Percentiles rank a stretch among this genome's conserved stretches.
These are phyloP conservation scores for Apiotrichum porosum DNA, from an alignment of 1,284 basidiomycete genomes.

Conservation along the genomic window DNA sequence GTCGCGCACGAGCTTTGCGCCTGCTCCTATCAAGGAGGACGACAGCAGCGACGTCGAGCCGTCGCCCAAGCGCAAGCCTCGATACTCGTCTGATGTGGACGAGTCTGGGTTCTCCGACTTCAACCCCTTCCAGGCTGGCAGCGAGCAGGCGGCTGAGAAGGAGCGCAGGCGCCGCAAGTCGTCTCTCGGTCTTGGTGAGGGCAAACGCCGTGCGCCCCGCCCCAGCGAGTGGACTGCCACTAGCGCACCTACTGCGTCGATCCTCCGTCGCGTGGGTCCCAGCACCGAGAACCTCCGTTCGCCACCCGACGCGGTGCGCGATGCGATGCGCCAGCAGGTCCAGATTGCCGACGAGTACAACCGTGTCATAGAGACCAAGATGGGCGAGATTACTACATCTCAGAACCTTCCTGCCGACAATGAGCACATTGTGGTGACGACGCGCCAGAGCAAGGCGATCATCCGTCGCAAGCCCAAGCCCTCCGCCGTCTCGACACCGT, in stretches of 20 bases:
- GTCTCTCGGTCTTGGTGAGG: slow-evolving; percentile 15
- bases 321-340: slow-evolving; percentile 20
- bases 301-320: slow-evolving; percentile 29
- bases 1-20: slow-evolving; percentile 4
- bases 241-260: slow-evolving; percentile 15
- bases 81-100: slow-evolving; percentile 21
- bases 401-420: slow-evolving; percentile 13
- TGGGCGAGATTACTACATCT: slow-evolving; percentile 22
- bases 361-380: slow-evolving; percentile 26
- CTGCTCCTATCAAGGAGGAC: slow-evolving; percentile 56
- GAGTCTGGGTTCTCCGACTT: slow-evolving; percentile 51
- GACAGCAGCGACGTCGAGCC: slow-evolving; percentile 55
- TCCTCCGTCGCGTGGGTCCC: slow-evolving; percentile 33
- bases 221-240: slow-evolving; percentile 20
- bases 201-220: slow-evolving; percentile 13
- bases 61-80: slow-evolving; percentile 12
- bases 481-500: slow-evolving; percentile 13
- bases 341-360: slow-evolving; percentile 31
- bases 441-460: slow-evolving; percentile 9
- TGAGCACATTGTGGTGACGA: background rate
- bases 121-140: slow-evolving; percentile 55
- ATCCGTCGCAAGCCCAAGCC: slow-evolving; percentile 4
- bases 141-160: slow-evolving; percentile 47
- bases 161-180: slow-evolving; percentile 42
- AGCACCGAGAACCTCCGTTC: slow-evolving; percentile 33